Percentiles rank a stretch among this genome's conserved stretches.
Conservation (phyloP, 257 asterid species). For the Plantago ovata region DNA sequence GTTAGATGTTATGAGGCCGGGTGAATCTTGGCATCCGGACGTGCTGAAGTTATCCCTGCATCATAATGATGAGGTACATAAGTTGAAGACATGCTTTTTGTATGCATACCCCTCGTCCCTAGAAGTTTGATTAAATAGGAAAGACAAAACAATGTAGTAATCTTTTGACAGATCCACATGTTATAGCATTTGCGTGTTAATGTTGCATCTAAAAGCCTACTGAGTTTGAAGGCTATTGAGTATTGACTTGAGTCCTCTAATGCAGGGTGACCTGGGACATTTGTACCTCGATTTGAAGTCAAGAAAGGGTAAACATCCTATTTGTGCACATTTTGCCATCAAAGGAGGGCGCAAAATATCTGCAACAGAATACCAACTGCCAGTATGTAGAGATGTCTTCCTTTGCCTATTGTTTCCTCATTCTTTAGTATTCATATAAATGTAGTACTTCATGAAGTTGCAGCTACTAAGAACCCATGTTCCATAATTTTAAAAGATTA, state of each 20-base stretch:
- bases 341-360: conserved; percentile 90
- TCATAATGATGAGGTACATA: conserved; percentile 85
- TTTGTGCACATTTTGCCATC: conserved; percentile 96
- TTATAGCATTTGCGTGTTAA: conserved; percentile 3
- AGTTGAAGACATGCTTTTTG: conserved; percentile 19
- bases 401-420: conserved; percentile 16
- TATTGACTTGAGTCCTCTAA: conserved; percentile 15
- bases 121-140: not conserved
- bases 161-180: conserved; percentile 3
- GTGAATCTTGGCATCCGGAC: conserved; percentile 99
- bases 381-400: conserved; percentile 53
- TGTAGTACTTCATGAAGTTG: not conserved
- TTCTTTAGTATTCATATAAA: conserved; percentile 6
- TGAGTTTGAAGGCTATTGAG: conserved; percentile 15
- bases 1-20: conserved; percentile 61
- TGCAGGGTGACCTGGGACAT: conserved; percentile 90
- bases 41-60: conserved; percentile 74
- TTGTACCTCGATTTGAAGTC: conserved; percentile 91
- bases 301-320: conserved; percentile 82
- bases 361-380: conserved; percentile 82
- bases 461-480: not conserved
- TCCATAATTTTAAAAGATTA: not conserved
- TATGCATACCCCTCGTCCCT: not conserved
- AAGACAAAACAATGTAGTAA: conserved; percentile 10
- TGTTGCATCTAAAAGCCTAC: no score